Evolutionary conservation across 257 asterid species (phyloP).

Genomic region (Euphrasia confusa): DNA sequence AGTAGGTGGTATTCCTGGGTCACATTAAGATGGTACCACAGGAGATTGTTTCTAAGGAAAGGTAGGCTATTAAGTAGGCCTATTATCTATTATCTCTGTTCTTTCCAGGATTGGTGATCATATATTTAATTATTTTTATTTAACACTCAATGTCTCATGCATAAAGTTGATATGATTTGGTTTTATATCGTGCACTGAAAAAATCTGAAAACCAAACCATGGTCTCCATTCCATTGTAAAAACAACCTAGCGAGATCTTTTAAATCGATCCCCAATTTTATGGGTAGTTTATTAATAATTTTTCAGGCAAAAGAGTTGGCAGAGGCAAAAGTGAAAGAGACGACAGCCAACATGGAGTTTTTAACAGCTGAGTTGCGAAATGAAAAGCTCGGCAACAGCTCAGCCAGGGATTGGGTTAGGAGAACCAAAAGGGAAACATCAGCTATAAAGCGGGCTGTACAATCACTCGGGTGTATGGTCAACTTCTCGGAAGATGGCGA

Average conservation of each 20-base stretch:
- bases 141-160: too few relatives aligned
- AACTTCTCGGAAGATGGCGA: constrained; percentile 74
- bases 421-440: constrained; percentile 62
- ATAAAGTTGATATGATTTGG: too few relatives aligned
- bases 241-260: background rate
- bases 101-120: too few relatives aligned
- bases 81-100: too few relatives aligned
- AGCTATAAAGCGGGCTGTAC: constrained; percentile 76
- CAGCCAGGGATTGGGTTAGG: constrained; percentile 64
- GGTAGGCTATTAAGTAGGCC: too few relatives aligned
- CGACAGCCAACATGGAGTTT: constrained; percentile 42
- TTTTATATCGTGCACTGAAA: background rate
- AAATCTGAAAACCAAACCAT: background rate
- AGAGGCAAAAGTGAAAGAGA: constrained; percentile 57
- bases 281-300: constrained; percentile 11
- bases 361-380: constrained; percentile 57
- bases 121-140: too few relatives aligned
- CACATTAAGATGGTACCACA: too few relatives aligned
- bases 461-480: constrained; percentile 81
- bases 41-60: too few relatives aligned
- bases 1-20: too few relatives aligned
- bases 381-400: constrained; percentile 63
- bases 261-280: background rate
- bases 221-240: background rate
- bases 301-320: constrained; percentile 79